phyloP scores from a whole-genome alignment of 2,329 filamentous ascomycete species.

The Colletotrichum simmondsii region DNA sequence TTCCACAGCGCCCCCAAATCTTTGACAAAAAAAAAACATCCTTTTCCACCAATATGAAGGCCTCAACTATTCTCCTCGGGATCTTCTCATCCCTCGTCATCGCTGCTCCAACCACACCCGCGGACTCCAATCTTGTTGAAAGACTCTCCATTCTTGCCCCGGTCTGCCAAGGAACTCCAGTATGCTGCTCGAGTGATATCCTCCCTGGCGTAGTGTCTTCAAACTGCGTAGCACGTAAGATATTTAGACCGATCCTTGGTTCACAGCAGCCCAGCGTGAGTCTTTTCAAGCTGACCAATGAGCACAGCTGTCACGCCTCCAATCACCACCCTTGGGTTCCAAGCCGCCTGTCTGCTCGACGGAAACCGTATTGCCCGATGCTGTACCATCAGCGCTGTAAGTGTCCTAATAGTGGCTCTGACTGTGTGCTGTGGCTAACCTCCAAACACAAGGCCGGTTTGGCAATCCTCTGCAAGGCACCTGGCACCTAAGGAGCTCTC shows the following conservation, averaged over 20 bases:
- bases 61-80: background rate
- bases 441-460: background rate
- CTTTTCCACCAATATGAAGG: constrained; percentile 10
- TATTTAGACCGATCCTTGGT: background rate
- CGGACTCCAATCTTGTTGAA: background rate
- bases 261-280: no score
- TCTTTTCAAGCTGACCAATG: background rate
- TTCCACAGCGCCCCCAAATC: background rate
- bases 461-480: background rate
- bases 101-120: constrained; percentile 7
- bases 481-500: background rate
- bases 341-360: background rate
- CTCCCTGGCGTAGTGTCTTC: background rate
- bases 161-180: background rate
- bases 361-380: background rate
- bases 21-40: fast-evolving
- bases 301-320: background rate
- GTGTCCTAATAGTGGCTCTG: background rate
- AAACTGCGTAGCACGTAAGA: constrained; percentile 10
- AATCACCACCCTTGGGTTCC: background rate
- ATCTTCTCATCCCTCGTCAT: constrained; percentile 1
- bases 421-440: background rate
- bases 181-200: background rate
- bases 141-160: background rate
- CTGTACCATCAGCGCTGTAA: constrained; percentile 8